Percentiles rank a stretch among this genome's conserved stretches.
Evolutionary conservation across 495 filamentous ascomycete species (phyloP).

Genomic region (Parathielavia hyrcaniae): DNA sequence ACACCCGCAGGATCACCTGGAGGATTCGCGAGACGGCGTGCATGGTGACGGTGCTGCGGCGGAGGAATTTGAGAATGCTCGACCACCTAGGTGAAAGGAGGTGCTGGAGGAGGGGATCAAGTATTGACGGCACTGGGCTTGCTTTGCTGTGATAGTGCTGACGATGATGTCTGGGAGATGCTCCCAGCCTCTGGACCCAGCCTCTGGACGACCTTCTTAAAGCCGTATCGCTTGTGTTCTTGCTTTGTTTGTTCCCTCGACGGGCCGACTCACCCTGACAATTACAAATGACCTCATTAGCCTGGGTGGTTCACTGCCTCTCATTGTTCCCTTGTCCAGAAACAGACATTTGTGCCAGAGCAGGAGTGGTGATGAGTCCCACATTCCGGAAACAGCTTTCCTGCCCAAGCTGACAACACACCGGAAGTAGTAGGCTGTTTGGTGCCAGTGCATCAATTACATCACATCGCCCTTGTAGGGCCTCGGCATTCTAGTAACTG

Average conservation of each 20-base stretch:
- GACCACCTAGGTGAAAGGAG: too few species aligned
- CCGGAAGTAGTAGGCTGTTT: too few species aligned
- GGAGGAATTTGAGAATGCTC: not conserved
- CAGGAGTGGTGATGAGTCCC: not conserved
- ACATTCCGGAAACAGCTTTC: not conserved
- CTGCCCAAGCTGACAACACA: not conserved
- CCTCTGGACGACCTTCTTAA: not conserved
- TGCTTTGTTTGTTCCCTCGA: not conserved
- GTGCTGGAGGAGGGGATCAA: not conserved
- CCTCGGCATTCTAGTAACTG: too few species aligned
- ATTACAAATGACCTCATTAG: not conserved
- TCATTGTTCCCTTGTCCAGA: not conserved
- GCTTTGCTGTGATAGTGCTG: not conserved
- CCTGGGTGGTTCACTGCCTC: not conserved
- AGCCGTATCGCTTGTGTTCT: not conserved
- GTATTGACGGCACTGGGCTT: too few species aligned
- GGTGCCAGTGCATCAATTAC: too few species aligned
- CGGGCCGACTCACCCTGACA: not conserved
- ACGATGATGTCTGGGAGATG: not conserved
- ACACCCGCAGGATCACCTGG: slow-evolving; percentile 18
- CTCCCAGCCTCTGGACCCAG: not conserved
- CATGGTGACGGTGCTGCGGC: slow-evolving; percentile 11
- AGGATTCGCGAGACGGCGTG: slow-evolving; percentile 4
- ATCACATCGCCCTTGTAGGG: too few species aligned
- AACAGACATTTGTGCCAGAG: not conserved